These are phyloP conservation scores for Calocybe gambosa DNA, from an alignment of 1,284 basidiomycete genomes.

Conservation along the genomic window DNA sequence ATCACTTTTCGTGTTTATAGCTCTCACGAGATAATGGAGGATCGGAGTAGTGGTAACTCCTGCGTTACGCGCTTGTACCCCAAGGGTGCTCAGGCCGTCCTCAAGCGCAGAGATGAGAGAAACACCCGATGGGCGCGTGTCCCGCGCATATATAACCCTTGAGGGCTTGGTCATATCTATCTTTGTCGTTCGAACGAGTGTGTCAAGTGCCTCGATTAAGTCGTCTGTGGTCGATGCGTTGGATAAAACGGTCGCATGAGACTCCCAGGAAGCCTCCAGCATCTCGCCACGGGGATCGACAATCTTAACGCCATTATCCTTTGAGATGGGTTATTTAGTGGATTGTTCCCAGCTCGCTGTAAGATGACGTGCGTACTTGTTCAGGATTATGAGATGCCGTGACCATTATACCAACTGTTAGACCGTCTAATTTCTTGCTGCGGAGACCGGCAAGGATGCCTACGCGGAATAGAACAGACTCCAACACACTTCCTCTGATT, in stretches of 20 bases:
- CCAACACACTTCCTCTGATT: slow-evolving; percentile 72
- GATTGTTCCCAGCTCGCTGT: neutral
- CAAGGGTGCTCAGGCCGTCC: slow-evolving; percentile 75
- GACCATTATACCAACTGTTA: slow-evolving; percentile 96
- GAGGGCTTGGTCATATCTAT: slow-evolving; percentile 80
- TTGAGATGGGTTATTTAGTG: slow-evolving; percentile 11
- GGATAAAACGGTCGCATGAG: slow-evolving; percentile 82
- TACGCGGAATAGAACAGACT: slow-evolving; percentile 90
- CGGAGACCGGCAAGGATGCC: slow-evolving; percentile 88
- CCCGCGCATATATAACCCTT: slow-evolving; percentile 85
- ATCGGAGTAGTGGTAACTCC: slow-evolving; percentile 94
- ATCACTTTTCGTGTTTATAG: slow-evolving; percentile 80
- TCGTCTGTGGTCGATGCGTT: slow-evolving; percentile 76
- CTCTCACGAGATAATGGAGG: slow-evolving; percentile 91
- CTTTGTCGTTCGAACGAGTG: slow-evolving; percentile 60
- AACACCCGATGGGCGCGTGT: slow-evolving; percentile 90
- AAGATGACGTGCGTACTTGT: slow-evolving; percentile 45
- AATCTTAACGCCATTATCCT: slow-evolving; percentile 99
- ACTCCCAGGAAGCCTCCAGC: slow-evolving; percentile 95
- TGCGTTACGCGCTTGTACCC: slow-evolving; percentile 58
- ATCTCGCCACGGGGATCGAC: slow-evolving; percentile 99
- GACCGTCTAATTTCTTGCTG: slow-evolving; percentile 86
- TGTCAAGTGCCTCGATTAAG: slow-evolving; percentile 63
- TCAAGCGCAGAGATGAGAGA: slow-evolving; percentile 78
- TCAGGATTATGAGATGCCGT: slow-evolving; percentile 99